These are phyloP conservation scores for Triticum urartu DNA, from an alignment of 176 grass and related monocot species.

Conservation along the genomic window DNA sequence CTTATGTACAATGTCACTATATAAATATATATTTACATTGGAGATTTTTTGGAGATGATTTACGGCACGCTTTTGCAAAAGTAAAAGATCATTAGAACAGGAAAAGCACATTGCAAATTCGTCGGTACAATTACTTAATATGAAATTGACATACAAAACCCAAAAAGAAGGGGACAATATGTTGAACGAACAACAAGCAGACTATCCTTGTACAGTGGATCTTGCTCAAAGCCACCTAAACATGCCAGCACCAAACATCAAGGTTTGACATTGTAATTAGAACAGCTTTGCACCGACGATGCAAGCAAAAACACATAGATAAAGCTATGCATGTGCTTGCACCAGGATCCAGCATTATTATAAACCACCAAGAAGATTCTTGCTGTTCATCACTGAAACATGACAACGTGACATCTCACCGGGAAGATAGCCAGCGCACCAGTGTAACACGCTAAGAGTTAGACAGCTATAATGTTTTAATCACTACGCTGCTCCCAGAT, in stretches of 20 bases:
- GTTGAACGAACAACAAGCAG: conserved; percentile 14
- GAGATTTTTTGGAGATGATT: neutral
- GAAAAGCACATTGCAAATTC: neutral
- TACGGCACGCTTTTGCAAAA: neutral
- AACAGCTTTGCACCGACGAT: conserved; percentile 24
- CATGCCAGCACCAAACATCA: conserved; percentile 6
- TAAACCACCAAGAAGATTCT: conserved; percentile 16
- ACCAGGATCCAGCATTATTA: neutral
- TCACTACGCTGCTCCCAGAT: conserved; percentile 6
- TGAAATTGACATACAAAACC: neutral
- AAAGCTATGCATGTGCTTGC: neutral
- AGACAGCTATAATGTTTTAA: neutral
- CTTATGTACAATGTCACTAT: neutral
- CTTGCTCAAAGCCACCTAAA: conserved; percentile 14
- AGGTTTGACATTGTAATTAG: neutral
- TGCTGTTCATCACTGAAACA: conserved; percentile 15
- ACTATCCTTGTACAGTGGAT: conserved; percentile 42
- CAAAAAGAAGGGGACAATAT: neutral
- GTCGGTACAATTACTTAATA: neutral
- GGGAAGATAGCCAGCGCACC: neutral
- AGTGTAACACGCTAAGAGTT: neutral
- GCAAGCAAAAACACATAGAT: neutral
- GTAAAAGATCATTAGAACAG: neutral
- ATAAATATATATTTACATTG: neutral
- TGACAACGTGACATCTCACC: neutral